These are phyloP conservation scores for Linnemannia schmuckeri DNA, from an alignment of 192 early-diverging fungal genomes.

Conservation along the genomic window DNA sequence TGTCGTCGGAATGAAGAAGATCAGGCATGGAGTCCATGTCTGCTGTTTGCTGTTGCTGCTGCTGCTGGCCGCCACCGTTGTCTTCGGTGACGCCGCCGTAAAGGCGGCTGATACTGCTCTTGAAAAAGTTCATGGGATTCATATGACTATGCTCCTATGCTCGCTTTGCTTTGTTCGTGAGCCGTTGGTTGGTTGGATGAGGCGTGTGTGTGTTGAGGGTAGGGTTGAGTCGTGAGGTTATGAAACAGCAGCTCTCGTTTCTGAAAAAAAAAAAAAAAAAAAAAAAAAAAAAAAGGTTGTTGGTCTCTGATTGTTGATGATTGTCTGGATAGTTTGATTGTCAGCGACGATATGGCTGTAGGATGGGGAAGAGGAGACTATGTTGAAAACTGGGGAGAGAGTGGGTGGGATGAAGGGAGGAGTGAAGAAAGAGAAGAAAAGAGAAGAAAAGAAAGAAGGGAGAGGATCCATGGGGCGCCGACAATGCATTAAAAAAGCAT, in stretches of 20 bases:
- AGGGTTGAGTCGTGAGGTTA: neutral
- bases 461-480: neutral
- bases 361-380: neutral
- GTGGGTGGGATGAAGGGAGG: neutral
- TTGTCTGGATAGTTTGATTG: neutral
- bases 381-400: neutral
- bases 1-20: slow-evolving; percentile 20
- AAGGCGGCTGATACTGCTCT: neutral
- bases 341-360: neutral
- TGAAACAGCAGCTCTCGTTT: neutral
- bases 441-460: neutral
- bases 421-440: neutral
- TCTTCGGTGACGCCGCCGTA: neutral
- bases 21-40: slow-evolving; percentile 40
- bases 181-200: neutral
- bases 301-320: neutral
- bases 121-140: neutral
- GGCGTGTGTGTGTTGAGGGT: neutral
- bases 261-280: neutral
- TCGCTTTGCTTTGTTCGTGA: no score
- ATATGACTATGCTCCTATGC: neutral
- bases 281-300: neutral
- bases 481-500: neutral
- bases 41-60: neutral
- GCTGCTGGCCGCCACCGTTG: neutral